Evolutionary conservation across 2,329 filamentous ascomycete genomes (phyloP).

Genomic region (Ilyonectria destructans): DNA sequence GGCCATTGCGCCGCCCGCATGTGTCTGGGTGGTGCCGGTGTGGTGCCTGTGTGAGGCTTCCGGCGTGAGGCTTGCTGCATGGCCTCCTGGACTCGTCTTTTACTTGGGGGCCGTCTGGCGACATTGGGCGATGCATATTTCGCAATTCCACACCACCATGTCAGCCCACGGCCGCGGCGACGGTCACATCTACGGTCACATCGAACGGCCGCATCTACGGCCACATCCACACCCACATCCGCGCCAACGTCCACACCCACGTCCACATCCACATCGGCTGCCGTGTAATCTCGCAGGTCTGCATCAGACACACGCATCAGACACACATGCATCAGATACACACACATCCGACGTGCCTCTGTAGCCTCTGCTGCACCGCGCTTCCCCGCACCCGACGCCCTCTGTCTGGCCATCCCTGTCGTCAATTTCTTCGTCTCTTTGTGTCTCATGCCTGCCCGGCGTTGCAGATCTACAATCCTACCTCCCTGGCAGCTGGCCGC

Average conservation of each 20-base stretch:
- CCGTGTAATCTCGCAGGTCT: constrained; percentile 46
- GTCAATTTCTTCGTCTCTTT: constrained; percentile 27
- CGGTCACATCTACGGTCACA: constrained; percentile 5
- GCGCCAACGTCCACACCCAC: neutral
- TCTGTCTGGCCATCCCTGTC: constrained; percentile 33
- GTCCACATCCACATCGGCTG: constrained; percentile 34
- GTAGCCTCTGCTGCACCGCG: constrained; percentile 24
- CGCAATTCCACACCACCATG: constrained; percentile 36
- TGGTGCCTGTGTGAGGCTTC: constrained; percentile 8
- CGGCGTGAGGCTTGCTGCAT: constrained; percentile 35
- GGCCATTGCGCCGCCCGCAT: constrained; percentile 4
- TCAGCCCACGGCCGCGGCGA: constrained; percentile 35
- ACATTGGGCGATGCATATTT: constrained; percentile 17
- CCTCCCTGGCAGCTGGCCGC: constrained; percentile 28
- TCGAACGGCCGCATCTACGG: constrained; percentile 2
- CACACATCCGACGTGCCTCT: neutral
- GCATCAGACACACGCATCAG: constrained; percentile 35
- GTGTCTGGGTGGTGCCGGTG: neutral
- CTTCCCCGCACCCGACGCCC: constrained; percentile 45
- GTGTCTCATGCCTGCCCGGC: constrained; percentile 26
- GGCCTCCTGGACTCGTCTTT: constrained; percentile 1
- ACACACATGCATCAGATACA: constrained; percentile 30
- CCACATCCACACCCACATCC: constrained; percentile 1
- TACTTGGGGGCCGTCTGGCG: constrained; percentile 33
- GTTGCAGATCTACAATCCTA: constrained; percentile 43